Conservation (phyloP, 805 yeast genomes). For the Yarrowia phangngaensis region DNA sequence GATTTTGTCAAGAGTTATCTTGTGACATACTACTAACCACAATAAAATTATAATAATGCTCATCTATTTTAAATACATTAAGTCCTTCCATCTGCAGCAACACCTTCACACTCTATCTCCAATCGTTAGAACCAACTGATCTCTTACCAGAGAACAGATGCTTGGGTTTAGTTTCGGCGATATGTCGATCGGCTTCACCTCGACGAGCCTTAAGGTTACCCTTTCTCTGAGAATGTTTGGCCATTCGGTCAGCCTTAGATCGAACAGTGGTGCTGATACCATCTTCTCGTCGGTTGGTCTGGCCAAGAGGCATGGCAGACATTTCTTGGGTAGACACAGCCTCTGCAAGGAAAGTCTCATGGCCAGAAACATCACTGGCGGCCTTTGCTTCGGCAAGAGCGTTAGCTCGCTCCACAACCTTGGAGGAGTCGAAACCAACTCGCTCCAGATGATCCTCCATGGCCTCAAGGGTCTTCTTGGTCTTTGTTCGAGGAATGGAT, state of each 20-base stretch:
- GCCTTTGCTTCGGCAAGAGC: slow-evolving; percentile 37
- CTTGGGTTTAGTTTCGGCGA: slow-evolving; percentile 79
- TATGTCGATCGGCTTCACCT: slow-evolving; percentile 95
- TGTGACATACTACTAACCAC: too few relatives aligned
- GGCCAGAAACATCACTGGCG: slow-evolving; percentile 53
- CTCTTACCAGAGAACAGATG: slow-evolving; percentile 96
- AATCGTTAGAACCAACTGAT: slow-evolving; percentile 88
- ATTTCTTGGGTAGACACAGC: slow-evolving; percentile 38
- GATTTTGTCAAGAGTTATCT: too few relatives aligned
- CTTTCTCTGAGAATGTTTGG: slow-evolving; percentile 86
- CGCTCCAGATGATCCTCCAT: slow-evolving; percentile 87
- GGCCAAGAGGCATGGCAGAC: slow-evolving; percentile 51
- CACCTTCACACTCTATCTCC: too few relatives aligned
- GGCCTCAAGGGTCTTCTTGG: slow-evolving; percentile 56
- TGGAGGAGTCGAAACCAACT: slow-evolving; percentile 80
- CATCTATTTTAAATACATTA: background rate
- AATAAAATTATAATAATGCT: slow-evolving; percentile 10
- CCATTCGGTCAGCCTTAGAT: slow-evolving; percentile 79
- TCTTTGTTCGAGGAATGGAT: slow-evolving; percentile 79
- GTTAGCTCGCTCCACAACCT: slow-evolving; percentile 53
- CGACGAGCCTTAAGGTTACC: slow-evolving; percentile 87
- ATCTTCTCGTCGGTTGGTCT: slow-evolving; percentile 68
- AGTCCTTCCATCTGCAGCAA: background rate
- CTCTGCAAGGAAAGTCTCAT: slow-evolving; percentile 64
- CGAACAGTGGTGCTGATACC: slow-evolving; percentile 84